Percentiles rank a stretch among this genome's conserved stretches.
These are phyloP conservation scores for Aspergillus ellipticus DNA, from an alignment of 495 filamentous ascomycete species.

Conservation along the genomic window DNA sequence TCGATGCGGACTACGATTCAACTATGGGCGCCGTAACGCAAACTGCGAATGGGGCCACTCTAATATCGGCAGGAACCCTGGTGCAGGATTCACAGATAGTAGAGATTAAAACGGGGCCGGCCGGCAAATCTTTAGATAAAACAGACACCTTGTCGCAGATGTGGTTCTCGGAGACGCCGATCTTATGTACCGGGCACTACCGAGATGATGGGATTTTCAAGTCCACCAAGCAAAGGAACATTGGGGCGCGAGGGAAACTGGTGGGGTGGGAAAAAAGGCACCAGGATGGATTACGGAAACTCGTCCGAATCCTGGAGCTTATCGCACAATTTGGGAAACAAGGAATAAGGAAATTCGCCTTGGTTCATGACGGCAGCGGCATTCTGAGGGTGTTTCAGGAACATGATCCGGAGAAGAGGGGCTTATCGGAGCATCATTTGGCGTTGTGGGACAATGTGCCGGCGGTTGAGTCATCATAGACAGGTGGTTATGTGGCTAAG, in stretches of 20 bases:
- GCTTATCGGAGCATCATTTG: not conserved
- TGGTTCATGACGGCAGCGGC: not conserved
- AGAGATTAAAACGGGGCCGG: slow-evolving; percentile 4
- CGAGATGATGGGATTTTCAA: not conserved
- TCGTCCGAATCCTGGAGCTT: not conserved
- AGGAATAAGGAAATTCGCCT: not conserved
- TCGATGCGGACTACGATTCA: not conserved
- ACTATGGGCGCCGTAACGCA: not conserved
- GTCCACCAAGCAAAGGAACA: not conserved
- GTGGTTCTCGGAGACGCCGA: slow-evolving; percentile 6
- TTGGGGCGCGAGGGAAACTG: not conserved
- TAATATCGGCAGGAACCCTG: not conserved
- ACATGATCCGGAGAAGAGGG: not conserved
- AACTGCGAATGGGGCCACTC: not conserved
- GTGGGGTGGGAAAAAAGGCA: not conserved
- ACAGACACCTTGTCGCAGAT: not conserved
- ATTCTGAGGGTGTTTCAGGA: not conserved
- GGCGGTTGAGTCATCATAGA: no score
- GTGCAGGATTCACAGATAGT: not conserved
- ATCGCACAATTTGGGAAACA: not conserved
- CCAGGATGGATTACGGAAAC: not conserved
- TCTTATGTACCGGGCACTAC: slow-evolving; percentile 1
- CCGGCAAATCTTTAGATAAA: not conserved
- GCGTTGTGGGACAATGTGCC: not conserved
- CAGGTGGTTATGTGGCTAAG: no score